These are phyloP conservation scores for Debaryomyces prosopidis DNA, from an alignment of 805 yeast species.

Conservation along the genomic window DNA sequence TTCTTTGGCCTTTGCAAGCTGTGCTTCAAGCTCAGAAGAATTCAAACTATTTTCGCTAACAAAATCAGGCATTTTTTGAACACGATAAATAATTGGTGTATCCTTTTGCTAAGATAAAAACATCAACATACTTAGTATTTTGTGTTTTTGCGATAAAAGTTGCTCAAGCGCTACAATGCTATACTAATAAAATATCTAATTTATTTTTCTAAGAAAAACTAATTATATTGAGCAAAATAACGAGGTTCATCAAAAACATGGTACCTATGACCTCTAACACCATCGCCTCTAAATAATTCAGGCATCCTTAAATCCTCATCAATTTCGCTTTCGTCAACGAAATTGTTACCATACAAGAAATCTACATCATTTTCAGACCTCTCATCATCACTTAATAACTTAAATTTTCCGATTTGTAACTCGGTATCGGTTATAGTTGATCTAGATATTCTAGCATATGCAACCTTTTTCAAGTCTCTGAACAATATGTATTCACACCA, in stretches of 20 bases:
- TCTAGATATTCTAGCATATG: constrained; percentile 91
- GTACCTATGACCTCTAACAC: constrained; percentile 89
- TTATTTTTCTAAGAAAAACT: not conserved
- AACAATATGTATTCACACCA: constrained; percentile 97
- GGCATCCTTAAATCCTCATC: constrained; percentile 75
- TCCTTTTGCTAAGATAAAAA: too few species aligned
- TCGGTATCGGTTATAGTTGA: constrained; percentile 96
- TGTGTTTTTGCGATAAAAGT: not conserved
- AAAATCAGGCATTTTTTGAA: constrained; percentile 14
- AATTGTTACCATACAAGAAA: constrained; percentile 54
- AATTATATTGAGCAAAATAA: constrained; percentile 50
- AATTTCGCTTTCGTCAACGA: constrained; percentile 56
- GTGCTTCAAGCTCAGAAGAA: not conserved
- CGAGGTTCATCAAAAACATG: constrained; percentile 96
- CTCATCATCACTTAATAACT: constrained; percentile 46
- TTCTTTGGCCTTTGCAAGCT: constrained; percentile 1
- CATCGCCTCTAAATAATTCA: constrained; percentile 75
- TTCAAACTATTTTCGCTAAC: constrained; percentile 10
- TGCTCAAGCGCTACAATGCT: too few species aligned
- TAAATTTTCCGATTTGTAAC: constrained; percentile 91
- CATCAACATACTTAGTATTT: not conserved
- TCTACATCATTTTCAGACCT: constrained; percentile 31
- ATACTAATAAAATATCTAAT: not conserved
- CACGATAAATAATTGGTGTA: too few species aligned
- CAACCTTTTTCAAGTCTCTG: constrained; percentile 82